Conservation (phyloP, 805 yeast species). For the Pachysolen tannophilus region DNA sequence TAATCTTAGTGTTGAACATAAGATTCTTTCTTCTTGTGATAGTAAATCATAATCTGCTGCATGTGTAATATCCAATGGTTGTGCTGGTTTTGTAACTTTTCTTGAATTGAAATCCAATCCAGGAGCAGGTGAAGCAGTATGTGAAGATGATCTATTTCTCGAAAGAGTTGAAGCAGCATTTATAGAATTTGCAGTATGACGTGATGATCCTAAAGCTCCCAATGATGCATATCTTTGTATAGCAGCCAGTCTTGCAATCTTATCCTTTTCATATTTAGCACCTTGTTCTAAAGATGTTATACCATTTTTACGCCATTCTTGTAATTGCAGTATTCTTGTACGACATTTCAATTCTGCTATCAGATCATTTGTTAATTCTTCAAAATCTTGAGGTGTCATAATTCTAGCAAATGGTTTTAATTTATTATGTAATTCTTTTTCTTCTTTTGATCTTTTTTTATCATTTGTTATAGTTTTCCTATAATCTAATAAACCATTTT, state of each 20-base stretch:
- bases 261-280: constrained; percentile 80
- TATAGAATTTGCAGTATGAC: constrained; percentile 15
- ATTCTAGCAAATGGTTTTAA: constrained; percentile 77
- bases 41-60: constrained; percentile 78
- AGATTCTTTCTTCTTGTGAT: constrained; percentile 78
- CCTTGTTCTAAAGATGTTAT: constrained; percentile 80
- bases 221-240: constrained; percentile 40
- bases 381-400: constrained; percentile 76
- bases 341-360: constrained; percentile 73
- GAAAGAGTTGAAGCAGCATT: constrained; percentile 8
- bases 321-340: constrained; percentile 78
- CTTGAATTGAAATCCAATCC: constrained; percentile 24
- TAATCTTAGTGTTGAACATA: constrained; percentile 78
- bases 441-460: constrained; percentile 82
- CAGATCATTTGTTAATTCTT: constrained; percentile 63
- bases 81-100: constrained; percentile 30
- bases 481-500: constrained; percentile 76
- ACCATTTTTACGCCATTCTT: constrained; percentile 90
- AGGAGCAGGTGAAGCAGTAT: constrained; percentile 11
- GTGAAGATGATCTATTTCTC: constrained; percentile 9
- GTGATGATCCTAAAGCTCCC: constrained; percentile 9
- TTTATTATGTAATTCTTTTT: constrained; percentile 69
- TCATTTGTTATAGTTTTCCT: constrained; percentile 74
- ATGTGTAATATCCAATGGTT: constrained; percentile 61
- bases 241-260: constrained; percentile 55